Evolutionary conservation across 352 stramenopile species (phyloP), one percentile per base, ranked within the genome.

Genomic region (Phytophthora foliorum): DNA sequence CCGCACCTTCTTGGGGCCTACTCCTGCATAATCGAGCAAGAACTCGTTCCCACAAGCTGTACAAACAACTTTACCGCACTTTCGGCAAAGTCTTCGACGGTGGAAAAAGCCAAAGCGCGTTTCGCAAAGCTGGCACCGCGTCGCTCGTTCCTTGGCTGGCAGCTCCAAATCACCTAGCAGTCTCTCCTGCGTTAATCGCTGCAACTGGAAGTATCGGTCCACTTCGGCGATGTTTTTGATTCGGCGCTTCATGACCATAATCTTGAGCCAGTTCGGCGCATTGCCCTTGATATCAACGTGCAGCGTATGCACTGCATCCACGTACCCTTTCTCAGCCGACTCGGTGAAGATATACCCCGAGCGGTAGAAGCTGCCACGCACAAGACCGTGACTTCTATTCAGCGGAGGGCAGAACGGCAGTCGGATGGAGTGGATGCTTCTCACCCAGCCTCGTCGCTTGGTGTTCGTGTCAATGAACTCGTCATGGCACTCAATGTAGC

Each of bases 331-430:
- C 24, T 78, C 59, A 0, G 48, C 65, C 38, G 85, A 90, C 57
- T 96, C 86, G 29, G 92, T 72, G 62, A 94, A 94, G 56, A 94
- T 84, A 61, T 87, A 92, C 16, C 88, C 88, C 3, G 86, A 94
- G 10, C 85, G 88, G 51, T 93, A 94, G 5, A 93, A 73, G 34
- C 77, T 87, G 3, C 75, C 85, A n/a, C 88, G 85, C 21, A 93
- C 80, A 21, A 94, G 73, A 0, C 83, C 81, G 52, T 91, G 76
- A 9, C 73, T 81, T n/a, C 81, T 73, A 58, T 74, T 69, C 21
- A 94, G 63, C 4, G 72, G 74, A 11, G 86, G 86, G 57, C 86
- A 94, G 29, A 85, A 93, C 2, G 86, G 81, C 5, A 96, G 55
- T 6, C 85, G 81, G 50, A 96, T 92, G 17, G 86, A 94, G 65